Evolutionary conservation across 768 basidiomycete species (phyloP).

Genomic region (Vishniacozyma victoriae): DNA sequence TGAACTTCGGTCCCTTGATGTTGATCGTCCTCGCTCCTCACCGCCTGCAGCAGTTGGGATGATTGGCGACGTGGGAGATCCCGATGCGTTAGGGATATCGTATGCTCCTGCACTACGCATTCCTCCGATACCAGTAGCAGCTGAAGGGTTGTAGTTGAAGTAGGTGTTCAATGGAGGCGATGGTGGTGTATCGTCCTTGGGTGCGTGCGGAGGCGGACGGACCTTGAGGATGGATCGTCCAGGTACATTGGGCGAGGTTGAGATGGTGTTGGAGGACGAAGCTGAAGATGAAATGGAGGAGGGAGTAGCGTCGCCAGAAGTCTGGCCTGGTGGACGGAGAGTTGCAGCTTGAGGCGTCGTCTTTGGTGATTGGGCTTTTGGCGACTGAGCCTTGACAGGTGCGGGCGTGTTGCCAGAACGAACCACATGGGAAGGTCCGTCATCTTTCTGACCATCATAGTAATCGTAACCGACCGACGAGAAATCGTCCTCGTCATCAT

Average conservation of each 20-base stretch:
- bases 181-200: slow-evolving; percentile 17
- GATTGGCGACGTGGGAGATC: slow-evolving; percentile 20
- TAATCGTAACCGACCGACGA: slow-evolving; percentile 55
- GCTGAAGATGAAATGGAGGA: slow-evolving; percentile 44
- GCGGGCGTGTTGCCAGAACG: slow-evolving; percentile 45
- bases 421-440: not conserved
- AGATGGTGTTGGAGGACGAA: slow-evolving; percentile 8
- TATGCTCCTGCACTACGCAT: slow-evolving; percentile 25
- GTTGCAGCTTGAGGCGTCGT: slow-evolving; percentile 32
- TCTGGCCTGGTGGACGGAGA: slow-evolving; percentile 16
- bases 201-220: slow-evolving; percentile 15
- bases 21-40: slow-evolving; percentile 7
- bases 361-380: slow-evolving; percentile 13
- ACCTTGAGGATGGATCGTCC: slow-evolving; percentile 46
- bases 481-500: slow-evolving; percentile 48
- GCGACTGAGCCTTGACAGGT: slow-evolving; percentile 41
- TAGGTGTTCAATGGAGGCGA: slow-evolving; percentile 33
- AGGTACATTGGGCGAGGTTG: slow-evolving; percentile 22
- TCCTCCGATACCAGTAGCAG: slow-evolving; percentile 46
- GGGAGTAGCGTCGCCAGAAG: slow-evolving; percentile 12
- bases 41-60: slow-evolving; percentile 6
- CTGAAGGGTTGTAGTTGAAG: slow-evolving; percentile 47
- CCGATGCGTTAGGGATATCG: slow-evolving; percentile 1
- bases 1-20: slow-evolving; percentile 12
- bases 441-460: slow-evolving; percentile 48